These are phyloP conservation scores for Nothophaeocryptopus gaeumannii DNA, from an alignment of 2,329 filamentous ascomycete species.

Conservation along the genomic window DNA sequence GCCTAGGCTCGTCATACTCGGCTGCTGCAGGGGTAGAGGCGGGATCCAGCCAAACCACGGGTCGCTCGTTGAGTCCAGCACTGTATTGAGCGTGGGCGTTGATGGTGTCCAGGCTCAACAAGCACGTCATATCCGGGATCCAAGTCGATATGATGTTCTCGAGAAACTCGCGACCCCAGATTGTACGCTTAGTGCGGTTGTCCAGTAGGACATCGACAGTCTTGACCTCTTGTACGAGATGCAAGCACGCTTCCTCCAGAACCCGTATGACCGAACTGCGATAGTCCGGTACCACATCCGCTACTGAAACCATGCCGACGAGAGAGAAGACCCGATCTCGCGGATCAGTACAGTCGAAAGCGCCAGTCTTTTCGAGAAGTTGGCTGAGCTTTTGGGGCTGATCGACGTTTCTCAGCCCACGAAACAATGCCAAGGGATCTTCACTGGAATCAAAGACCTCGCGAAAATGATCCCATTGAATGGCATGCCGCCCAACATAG, in stretches of 20 bases:
- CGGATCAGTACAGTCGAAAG: constrained; percentile 20
- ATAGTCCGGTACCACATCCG: constrained; percentile 18
- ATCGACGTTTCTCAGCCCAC: constrained; percentile 7
- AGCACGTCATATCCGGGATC: constrained; percentile 18
- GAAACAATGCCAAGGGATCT: constrained; percentile 17
- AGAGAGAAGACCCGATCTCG: constrained; percentile 24
- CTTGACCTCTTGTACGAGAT: constrained; percentile 18
- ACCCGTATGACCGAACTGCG: constrained; percentile 16
- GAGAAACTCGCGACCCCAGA: constrained; percentile 2
- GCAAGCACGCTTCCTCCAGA: constrained; percentile 23
- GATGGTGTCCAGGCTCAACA: background rate
- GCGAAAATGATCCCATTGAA: constrained; percentile 21
- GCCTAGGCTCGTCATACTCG: constrained; percentile 12
- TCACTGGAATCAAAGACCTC: constrained; percentile 13
- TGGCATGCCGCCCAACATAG: constrained; percentile 22
- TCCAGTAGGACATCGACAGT: constrained; percentile 25
- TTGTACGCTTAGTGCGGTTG: constrained; percentile 8
- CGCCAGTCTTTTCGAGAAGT: constrained; percentile 14
- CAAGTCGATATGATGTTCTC: constrained; percentile 8
- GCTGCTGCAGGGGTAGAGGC: background rate
- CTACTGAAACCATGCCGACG: constrained; percentile 14
- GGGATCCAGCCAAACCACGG: background rate
- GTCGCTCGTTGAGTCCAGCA: constrained; percentile 9
- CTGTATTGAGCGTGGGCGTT: constrained; percentile 12
- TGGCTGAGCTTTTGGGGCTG: constrained; percentile 10